These are phyloP conservation scores for Marchantia polymorpha DNA, from an alignment of 225 moss, liverwort and hornwort species.

Conservation along the genomic window DNA sequence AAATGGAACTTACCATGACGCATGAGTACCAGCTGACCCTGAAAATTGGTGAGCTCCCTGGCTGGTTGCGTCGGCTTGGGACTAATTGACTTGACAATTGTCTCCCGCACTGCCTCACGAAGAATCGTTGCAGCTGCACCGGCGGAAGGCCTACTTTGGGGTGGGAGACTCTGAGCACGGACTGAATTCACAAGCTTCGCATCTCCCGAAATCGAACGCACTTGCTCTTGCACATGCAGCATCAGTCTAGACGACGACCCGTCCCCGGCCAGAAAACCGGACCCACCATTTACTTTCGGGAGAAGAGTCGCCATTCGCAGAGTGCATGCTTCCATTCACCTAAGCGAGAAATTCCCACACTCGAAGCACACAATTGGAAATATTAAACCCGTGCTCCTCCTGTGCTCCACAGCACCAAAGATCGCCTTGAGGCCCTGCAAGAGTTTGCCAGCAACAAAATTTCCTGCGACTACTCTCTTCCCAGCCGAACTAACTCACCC, in stretches of 20 bases:
- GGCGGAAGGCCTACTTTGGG: conserved; percentile 9
- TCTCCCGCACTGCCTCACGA: conserved; percentile 17
- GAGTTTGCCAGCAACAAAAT: not conserved
- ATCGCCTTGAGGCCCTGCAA: not conserved
- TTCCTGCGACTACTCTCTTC: not conserved
- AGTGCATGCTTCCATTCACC: conserved; percentile 22
- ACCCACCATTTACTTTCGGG: not conserved
- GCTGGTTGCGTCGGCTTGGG: conserved; percentile 11
- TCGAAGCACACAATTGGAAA: not conserved
- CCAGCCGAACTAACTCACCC: not conserved
- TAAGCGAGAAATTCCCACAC: not conserved
- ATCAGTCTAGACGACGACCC: not conserved
- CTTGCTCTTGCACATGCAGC: not conserved
- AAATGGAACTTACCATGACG: conserved; percentile 46
- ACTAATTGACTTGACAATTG: conserved; percentile 10
- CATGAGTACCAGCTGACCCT: conserved; percentile 65
- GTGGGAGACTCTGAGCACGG: conserved; percentile 21
- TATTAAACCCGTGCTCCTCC: not conserved
- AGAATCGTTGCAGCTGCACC: conserved; percentile 24
- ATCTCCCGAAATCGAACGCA: not conserved
- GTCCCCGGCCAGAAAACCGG: conserved; percentile 3
- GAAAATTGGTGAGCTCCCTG: conserved; percentile 25
- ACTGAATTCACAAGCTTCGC: not conserved
- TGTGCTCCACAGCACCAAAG: not conserved
- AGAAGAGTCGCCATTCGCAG: conserved; percentile 22